These are phyloP conservation scores for Obelidium mucronatum DNA, from an alignment of 192 early-diverging fungal genomes.

Conservation along the genomic window DNA sequence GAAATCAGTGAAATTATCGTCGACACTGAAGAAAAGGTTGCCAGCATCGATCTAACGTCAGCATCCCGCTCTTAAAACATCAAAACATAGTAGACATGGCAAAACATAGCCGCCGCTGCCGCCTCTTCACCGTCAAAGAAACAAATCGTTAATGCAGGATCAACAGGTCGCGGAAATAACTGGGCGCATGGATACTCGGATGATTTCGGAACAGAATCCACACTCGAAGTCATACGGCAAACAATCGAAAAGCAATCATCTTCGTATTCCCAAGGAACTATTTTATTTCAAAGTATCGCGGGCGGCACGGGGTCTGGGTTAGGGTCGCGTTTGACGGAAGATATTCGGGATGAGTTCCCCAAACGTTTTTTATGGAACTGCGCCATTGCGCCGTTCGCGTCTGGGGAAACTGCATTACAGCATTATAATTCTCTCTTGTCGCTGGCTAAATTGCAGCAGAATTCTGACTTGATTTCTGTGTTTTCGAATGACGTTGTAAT, in stretches of 20 bases:
- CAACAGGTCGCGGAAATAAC: conserved; percentile 55
- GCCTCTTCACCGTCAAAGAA: neutral
- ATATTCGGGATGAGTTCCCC: conserved; percentile 44
- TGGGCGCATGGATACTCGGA: conserved; percentile 57
- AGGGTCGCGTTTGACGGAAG: conserved; percentile 51
- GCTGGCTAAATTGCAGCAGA: conserved; percentile 43
- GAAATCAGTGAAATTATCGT: conserved; percentile 40
- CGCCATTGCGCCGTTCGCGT: conserved; percentile 46
- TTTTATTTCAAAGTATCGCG: conserved; percentile 40
- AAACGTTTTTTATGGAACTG: conserved; percentile 36
- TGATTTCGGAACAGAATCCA: conserved; percentile 28
- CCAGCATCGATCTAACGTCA: neutral
- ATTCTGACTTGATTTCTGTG: conserved; percentile 38
- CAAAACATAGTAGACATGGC: neutral
- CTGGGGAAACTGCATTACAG: conserved; percentile 55
- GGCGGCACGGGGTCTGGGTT: conserved; percentile 57
- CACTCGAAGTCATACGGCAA: conserved; percentile 36
- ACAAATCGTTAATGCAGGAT: conserved; percentile 33
- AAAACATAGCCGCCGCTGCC: neutral
- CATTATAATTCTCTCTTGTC: conserved; percentile 56
- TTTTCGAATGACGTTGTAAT: conserved; percentile 48
- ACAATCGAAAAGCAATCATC: neutral
- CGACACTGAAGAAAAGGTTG: conserved; percentile 55
- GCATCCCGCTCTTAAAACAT: conserved; percentile 17
- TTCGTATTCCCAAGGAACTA: neutral